Evolutionary conservation across 768 basidiomycete species (phyloP).

Genomic region (Tylopilus subfusipes): DNA sequence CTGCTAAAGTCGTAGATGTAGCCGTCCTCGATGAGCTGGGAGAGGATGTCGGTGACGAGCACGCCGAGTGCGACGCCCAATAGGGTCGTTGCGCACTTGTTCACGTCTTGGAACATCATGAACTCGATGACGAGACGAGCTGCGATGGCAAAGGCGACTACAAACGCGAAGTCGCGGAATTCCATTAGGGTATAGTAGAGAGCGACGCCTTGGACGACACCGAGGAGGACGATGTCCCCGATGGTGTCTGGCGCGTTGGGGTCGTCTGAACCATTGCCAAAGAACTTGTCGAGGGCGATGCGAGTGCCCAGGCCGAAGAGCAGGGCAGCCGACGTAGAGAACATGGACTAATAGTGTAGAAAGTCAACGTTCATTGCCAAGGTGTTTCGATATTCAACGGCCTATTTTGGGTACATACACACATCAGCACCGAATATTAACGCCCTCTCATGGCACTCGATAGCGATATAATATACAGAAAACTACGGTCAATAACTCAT

Average conservation of each 20-base stretch:
- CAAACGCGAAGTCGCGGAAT: constrained; percentile 49
- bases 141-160: constrained; percentile 54
- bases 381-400: constrained; percentile 15
- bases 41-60: constrained; percentile 66
- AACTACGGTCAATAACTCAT: constrained; percentile 12
- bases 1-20: constrained; percentile 29
- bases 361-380: constrained; percentile 14
- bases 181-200: constrained; percentile 63
- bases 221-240: constrained; percentile 61
- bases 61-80: constrained; percentile 68
- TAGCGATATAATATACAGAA: neutral
- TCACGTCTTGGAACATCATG: constrained; percentile 48
- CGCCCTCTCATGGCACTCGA: neutral
- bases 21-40: constrained; percentile 58
- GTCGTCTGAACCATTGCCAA: constrained; percentile 38
- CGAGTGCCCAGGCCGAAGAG: constrained; percentile 74
- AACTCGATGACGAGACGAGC: constrained; percentile 67
- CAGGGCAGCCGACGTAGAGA: constrained; percentile 61
- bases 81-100: constrained; percentile 54
- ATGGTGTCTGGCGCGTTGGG: constrained; percentile 34
- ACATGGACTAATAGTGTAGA: constrained; percentile 34
- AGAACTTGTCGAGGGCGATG: constrained; percentile 59
- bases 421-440: constrained; percentile 12
- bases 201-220: constrained; percentile 73
- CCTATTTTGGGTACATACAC: constrained; percentile 17